Evolutionary conservation across 768 basidiomycete genomes (phyloP), one percentile per base, ranked within the genome.

Genomic region (Cubamyces sp.): DNA sequence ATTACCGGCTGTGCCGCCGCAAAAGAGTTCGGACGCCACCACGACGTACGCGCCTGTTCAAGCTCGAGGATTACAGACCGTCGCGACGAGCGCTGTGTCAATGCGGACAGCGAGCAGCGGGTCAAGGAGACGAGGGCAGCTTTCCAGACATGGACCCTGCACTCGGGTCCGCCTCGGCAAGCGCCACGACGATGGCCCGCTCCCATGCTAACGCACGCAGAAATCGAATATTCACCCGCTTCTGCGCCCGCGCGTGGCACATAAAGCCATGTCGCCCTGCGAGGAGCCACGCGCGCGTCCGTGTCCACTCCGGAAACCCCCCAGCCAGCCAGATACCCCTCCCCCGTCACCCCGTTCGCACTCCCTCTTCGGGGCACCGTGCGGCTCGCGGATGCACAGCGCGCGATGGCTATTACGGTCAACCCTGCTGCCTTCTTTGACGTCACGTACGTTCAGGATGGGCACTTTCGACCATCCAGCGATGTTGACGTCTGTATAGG

Each of bases 401-500:
- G 21, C 18, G 43, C 49, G 57, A 59, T 59, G 57, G 41, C 57
- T 19, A 51, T 59, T 41, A 51, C 41, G 49, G 49, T 59, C 49
- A 45, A 51, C 21, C 57, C 57, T 14, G 41, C 41, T 11, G 57
- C 28, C 40, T 59, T 59, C 49, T 51, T 59, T 45, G 57, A 59
- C 57, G 57, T 59, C 11, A 59, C 57, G 57, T 59, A 52, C 11
- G 57, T 23, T 49, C 15, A 16, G 23, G 23, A 49, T 16, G 23
- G 25, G 14, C n/a, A 34, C 26, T 26, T n/a, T 23, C 26, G 15
- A 14, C 28, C 16, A 14, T 49, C 25, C 26, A 16, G 18, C 23
- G 21, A 30, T 37, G 34, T 9, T 54, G 23, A 41, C n/a, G 5
- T 11, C 49, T 14, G 26, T 12, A 14, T 42, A 61, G 60, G 52